Percentiles rank a stretch among this genome's conserved stretches.
Conservation (phyloP, 2,329 filamentous ascomycete genomes). For the Sordariomycetes sp. region DNA sequence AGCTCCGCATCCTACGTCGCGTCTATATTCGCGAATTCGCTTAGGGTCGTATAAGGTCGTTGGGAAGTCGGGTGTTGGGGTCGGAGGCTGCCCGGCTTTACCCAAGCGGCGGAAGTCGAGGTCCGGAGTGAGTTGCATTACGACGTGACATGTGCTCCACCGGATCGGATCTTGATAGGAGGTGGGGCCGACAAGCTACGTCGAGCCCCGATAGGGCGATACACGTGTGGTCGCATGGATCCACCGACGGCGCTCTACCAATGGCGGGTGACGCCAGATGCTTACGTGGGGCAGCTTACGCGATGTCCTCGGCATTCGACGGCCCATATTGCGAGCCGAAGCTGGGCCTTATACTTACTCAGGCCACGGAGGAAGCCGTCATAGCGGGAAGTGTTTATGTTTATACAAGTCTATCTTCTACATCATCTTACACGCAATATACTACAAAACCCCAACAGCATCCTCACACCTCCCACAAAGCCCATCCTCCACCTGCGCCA, state of each 20-base stretch:
- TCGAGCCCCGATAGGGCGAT: neutral
- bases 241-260: too few species aligned
- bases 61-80: neutral
- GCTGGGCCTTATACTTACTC: neutral
- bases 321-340: neutral
- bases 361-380: neutral
- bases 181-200: neutral
- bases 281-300: too few species aligned
- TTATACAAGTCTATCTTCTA: neutral
- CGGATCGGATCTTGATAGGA: neutral
- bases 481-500: constrained; percentile 49
- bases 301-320: too few species aligned
- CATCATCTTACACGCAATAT: neutral
- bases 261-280: too few species aligned
- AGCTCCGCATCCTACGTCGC: neutral
- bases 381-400: neutral
- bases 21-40: neutral
- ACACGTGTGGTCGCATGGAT: neutral
- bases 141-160: neutral
- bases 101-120: neutral
- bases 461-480: constrained; percentile 65
- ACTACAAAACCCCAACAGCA: constrained; percentile 28
- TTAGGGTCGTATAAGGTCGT: neutral
- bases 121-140: neutral
- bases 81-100: neutral